phyloP scores from a whole-genome alignment of 2,329 filamentous ascomycete species.

The Aspergillus tubingensis region DNA sequence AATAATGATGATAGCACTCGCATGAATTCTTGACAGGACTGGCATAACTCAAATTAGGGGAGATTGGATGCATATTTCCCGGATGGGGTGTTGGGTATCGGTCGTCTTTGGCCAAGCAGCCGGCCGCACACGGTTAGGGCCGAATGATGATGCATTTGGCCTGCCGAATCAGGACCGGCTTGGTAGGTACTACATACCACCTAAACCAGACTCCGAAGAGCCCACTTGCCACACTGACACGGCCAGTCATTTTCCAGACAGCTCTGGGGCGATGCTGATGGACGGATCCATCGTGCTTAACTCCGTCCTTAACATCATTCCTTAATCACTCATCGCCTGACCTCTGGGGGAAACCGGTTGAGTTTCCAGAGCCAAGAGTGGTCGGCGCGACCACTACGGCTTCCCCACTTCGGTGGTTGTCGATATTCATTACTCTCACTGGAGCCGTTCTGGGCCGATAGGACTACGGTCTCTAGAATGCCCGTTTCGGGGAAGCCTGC shows the following conservation, averaged over 20 bases:
- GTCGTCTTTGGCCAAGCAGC: not conserved
- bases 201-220: not conserved
- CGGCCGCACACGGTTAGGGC: not conserved
- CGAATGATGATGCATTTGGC: conserved; percentile 1
- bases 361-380: not conserved
- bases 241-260: not conserved
- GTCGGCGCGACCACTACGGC: conserved; percentile 4
- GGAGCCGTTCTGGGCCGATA: conserved; percentile 25
- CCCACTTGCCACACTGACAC: conserved; percentile 16
- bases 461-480: conserved; percentile 18
- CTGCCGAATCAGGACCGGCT: conserved; percentile 14
- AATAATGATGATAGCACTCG: not conserved
- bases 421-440: conserved; percentile 14
- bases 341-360: not conserved
- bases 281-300: conserved; percentile 5
- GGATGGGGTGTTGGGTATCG: not conserved
- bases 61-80: not conserved
- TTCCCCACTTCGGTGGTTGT: conserved; percentile 14
- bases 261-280: conserved; percentile 1
- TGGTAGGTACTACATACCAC: not conserved
- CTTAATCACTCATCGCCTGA: conserved; percentile 5
- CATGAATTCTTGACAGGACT: not conserved
- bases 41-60: not conserved
- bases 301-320: conserved; percentile 5
- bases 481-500: conserved; percentile 29